phyloP scores from a whole-genome alignment of 192 early-diverging fungal species.

The Helicostylum pulchrum region DNA sequence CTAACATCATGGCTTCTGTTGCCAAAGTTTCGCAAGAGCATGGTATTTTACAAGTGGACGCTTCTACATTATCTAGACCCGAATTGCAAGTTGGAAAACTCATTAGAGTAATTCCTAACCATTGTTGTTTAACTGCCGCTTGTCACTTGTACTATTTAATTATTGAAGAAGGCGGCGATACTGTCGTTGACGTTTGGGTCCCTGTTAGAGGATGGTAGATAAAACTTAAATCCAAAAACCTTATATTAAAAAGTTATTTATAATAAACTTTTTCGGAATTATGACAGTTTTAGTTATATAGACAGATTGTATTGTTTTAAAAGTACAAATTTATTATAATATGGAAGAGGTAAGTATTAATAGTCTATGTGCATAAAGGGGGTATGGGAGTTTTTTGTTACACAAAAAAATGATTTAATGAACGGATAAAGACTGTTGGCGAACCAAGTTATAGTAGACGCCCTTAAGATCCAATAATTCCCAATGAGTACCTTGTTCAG shows the following conservation, averaged over 20 bases:
- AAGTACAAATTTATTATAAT: too few species aligned
- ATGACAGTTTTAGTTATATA: too few species aligned
- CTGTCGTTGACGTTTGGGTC: slow-evolving; percentile 34
- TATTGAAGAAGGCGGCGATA: slow-evolving; percentile 25
- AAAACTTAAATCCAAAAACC: too few species aligned
- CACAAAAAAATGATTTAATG: background rate
- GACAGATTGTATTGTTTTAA: too few species aligned
- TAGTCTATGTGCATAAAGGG: too few species aligned
- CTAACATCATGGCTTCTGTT: background rate
- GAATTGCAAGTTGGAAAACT: slow-evolving; percentile 21
- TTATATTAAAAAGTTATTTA: too few species aligned
- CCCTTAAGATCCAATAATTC: slow-evolving; percentile 63
- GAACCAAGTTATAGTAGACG: slow-evolving; percentile 58
- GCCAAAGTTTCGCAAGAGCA: slow-evolving; percentile 35
- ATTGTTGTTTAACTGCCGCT: slow-evolving; percentile 34
- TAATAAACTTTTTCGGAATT: too few species aligned
- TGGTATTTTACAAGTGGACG: slow-evolving; percentile 23
- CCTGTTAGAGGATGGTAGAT: slow-evolving; percentile 36
- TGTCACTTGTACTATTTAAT: slow-evolving; percentile 29
- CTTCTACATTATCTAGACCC: slow-evolving; percentile 9
- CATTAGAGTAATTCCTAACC: slow-evolving; percentile 27
- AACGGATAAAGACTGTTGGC: slow-evolving; percentile 45
- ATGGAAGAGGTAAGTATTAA: too few species aligned
- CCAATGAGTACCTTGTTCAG: slow-evolving; percentile 74
- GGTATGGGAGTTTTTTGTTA: too few species aligned